Evolutionary conservation across 1,139 yeast species (phyloP).

Genomic region (Pneumocystis sp.): DNA sequence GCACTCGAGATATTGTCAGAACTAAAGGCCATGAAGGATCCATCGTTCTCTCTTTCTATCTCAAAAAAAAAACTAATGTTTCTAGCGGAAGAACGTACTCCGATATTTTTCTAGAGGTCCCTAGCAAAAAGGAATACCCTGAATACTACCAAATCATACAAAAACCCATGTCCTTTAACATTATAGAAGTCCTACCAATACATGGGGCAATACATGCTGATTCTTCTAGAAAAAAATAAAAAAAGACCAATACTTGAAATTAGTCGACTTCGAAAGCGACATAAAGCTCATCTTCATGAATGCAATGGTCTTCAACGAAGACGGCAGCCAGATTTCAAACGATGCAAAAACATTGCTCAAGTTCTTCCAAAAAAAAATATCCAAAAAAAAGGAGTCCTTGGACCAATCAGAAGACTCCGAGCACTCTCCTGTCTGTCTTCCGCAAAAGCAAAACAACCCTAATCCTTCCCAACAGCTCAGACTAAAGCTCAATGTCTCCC

Average conservation of each 20-base stretch:
- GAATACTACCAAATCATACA: slow-evolving; percentile 54
- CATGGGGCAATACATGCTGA: slow-evolving; percentile 16
- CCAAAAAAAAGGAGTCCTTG: background rate
- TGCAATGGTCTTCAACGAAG: slow-evolving; percentile 79
- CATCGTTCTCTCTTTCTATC: background rate
- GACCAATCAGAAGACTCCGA: background rate
- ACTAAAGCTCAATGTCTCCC: background rate
- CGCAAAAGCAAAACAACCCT: background rate
- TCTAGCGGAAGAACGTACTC: background rate
- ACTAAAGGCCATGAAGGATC: background rate
- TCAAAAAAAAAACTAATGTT: background rate
- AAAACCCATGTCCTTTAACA: slow-evolving; percentile 26
- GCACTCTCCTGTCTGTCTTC: background rate
- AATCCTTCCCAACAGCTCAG: background rate
- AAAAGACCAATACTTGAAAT: slow-evolving; percentile 9
- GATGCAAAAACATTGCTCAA: slow-evolving; percentile 47
- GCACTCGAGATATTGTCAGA: background rate
- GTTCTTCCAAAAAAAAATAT: background rate
- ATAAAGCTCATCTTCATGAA: slow-evolving; percentile 65
- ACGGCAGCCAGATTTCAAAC: slow-evolving; percentile 65
- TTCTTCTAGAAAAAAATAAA: slow-evolving; percentile 5
- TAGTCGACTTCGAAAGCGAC: slow-evolving; percentile 55
- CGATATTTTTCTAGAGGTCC: slow-evolving; percentile 41
- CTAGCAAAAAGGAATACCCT: slow-evolving; percentile 62
- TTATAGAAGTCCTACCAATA: slow-evolving; percentile 15